These are phyloP conservation scores for Jackrogersella multiformis DNA, from an alignment of 495 filamentous ascomycete species.

Conservation along the genomic window DNA sequence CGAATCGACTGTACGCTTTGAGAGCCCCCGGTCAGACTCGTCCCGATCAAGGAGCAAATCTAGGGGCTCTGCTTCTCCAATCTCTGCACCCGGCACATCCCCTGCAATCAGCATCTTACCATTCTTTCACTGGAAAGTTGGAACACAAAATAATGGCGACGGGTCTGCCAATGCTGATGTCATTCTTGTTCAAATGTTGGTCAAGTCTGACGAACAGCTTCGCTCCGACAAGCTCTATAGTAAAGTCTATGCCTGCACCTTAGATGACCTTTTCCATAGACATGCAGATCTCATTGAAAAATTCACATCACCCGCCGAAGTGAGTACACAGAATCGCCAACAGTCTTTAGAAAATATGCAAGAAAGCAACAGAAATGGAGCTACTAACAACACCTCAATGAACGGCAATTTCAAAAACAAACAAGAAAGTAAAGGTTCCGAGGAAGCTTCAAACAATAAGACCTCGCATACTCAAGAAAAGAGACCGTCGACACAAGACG, in stretches of 20 bases:
- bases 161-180: neutral
- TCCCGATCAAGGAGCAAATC: neutral
- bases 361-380: neutral
- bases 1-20: neutral
- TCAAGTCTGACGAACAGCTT: neutral
- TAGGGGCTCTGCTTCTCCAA: neutral
- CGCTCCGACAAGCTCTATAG: neutral
- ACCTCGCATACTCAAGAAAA: neutral
- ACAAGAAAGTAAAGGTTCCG: neutral
- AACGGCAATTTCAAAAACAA: neutral
- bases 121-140: neutral
- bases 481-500: neutral
- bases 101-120: neutral
- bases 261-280: constrained; percentile 1
- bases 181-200: neutral
- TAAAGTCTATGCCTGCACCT: neutral
- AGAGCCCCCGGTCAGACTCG: neutral
- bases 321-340: neutral
- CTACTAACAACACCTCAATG: neutral
- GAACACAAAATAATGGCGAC: neutral
- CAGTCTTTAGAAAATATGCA: neutral
- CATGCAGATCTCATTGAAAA: neutral
- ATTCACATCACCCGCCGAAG: neutral
- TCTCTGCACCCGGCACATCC: neutral
- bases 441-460: neutral